phyloP scores from a whole-genome alignment of 108 stramenopile genomes.

The Stephanodiscus triporus region DNA sequence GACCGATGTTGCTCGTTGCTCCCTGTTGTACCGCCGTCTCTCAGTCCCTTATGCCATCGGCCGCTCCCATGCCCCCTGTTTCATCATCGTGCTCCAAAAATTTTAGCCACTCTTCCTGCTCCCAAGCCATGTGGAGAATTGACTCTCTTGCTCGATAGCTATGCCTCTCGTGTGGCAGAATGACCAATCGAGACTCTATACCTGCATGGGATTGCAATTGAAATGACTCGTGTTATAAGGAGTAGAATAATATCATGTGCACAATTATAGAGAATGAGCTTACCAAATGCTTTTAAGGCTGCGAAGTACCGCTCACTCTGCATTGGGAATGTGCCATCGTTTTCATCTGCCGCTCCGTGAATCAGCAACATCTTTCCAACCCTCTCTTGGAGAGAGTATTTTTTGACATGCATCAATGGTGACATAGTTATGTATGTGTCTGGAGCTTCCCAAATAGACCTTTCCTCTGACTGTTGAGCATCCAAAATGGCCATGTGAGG shows the following conservation, averaged over 20 bases:
- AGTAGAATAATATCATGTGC: background rate
- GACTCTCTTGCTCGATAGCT: slow-evolving; percentile 50
- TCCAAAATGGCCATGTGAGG: background rate
- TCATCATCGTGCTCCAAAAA: slow-evolving; percentile 23
- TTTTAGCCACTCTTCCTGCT: slow-evolving; percentile 56
- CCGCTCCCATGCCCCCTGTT: background rate
- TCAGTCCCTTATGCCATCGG: too few species aligned
- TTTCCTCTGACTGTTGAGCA: slow-evolving; percentile 46
- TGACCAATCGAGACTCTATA: slow-evolving; percentile 51
- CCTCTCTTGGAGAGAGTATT: slow-evolving; percentile 45
- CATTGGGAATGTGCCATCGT: slow-evolving; percentile 51
- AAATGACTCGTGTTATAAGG: background rate
- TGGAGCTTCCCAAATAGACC: slow-evolving; percentile 55
- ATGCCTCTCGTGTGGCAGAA: slow-evolving; percentile 55
- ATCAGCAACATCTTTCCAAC: slow-evolving; percentile 51
- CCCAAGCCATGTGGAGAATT: slow-evolving; percentile 56
- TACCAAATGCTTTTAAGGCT: slow-evolving; percentile 56
- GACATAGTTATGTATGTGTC: slow-evolving; percentile 56
- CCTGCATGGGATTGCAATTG: background rate
- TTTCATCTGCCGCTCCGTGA: slow-evolving; percentile 59
- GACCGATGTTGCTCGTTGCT: background rate
- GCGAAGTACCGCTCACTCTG: slow-evolving; percentile 56
- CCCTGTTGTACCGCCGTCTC: too few species aligned
- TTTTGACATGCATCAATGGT: slow-evolving; percentile 60
- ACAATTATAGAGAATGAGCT: background rate